Evolutionary conservation across 163 green algal genomes (phyloP).

Genomic region (Volvox carteri): DNA sequence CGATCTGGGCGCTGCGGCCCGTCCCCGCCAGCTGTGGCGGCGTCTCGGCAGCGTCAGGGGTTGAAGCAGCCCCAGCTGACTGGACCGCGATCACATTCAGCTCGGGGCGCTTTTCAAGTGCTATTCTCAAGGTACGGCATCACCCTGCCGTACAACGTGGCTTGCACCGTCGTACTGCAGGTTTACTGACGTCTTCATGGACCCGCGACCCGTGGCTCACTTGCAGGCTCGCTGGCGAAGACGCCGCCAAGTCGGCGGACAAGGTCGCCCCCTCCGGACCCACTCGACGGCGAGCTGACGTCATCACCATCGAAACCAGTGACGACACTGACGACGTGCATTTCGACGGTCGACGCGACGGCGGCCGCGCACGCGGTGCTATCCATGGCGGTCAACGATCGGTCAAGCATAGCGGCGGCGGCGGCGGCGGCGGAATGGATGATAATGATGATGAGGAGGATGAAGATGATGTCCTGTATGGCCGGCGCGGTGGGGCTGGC

Average conservation of each 20-base stretch:
- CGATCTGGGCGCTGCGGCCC: neutral
- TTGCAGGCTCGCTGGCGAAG: neutral
- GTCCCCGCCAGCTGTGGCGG: neutral
- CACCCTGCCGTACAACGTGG: too few relatives aligned
- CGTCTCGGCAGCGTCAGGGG: neutral
- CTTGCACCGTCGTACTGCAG: too few relatives aligned
- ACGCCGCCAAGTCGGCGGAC: neutral
- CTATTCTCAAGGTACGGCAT: too few relatives aligned
- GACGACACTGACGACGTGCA: neutral
- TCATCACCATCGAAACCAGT: neutral
- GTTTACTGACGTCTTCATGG: too few relatives aligned
- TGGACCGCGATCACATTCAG: too few relatives aligned
- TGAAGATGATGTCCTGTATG: constrained; percentile 34
- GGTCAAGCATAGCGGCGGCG: neutral
- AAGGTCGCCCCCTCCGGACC: neutral
- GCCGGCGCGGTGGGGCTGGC: constrained; percentile 6
- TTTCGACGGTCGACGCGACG: neutral
- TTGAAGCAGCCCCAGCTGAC: neutral
- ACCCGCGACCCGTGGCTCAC: too few relatives aligned
- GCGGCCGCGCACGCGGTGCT: too few relatives aligned
- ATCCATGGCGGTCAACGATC: neutral
- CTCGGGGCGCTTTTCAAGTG: too few relatives aligned
- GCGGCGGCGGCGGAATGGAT: too few relatives aligned
- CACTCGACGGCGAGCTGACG: too few relatives aligned
- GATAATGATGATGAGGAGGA: constrained; percentile 11